Evolutionary conservation across 208 protist species (phyloP).

Genomic region (Trypanosoma cruzi): DNA sequence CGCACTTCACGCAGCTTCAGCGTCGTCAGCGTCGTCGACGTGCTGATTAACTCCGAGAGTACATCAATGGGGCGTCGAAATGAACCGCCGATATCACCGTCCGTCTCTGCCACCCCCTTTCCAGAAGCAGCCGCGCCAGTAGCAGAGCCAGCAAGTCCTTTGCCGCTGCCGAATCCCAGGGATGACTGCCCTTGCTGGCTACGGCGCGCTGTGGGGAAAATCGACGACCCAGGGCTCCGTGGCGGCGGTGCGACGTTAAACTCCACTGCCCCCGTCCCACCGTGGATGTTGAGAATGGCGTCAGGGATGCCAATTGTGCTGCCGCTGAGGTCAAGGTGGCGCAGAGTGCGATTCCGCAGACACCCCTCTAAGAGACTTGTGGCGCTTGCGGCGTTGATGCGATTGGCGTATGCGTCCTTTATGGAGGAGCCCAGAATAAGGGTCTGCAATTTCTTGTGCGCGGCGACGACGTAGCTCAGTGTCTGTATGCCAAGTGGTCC

Average conservation of each 20-base stretch:
- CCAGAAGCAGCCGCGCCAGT: not conserved
- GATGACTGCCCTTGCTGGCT: not conserved
- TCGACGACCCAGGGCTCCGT: not conserved
- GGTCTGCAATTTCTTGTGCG: conserved; percentile 69
- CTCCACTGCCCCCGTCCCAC: not conserved
- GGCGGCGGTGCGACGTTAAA: conserved; percentile 2
- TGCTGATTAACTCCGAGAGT: conserved; percentile 62
- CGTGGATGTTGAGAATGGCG: not conserved
- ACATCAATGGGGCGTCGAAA: conserved; percentile 55
- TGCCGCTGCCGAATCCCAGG: not conserved
- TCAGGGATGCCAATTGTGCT: conserved; percentile 42
- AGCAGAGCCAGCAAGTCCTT: not conserved
- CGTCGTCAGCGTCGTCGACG: conserved; percentile 49
- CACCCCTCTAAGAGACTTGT: conserved; percentile 75
- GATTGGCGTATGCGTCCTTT: conserved; percentile 78
- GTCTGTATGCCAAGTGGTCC: conserved; percentile 51
- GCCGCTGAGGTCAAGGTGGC: conserved; percentile 72
- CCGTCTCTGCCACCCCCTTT: not conserved
- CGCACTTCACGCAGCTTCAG: conserved; percentile 61
- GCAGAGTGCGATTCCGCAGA: conserved; percentile 68
- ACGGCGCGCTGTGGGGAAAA: not conserved
- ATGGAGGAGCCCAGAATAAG: conserved; percentile 69
- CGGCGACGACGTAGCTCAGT: conserved; percentile 61
- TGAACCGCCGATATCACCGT: not conserved
- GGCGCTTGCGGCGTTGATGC: conserved; percentile 57